Evolutionary conservation across 2,329 filamentous ascomycete genomes (phyloP), one percentile per base, ranked within the genome.

Genomic region (Onygena corvina): DNA sequence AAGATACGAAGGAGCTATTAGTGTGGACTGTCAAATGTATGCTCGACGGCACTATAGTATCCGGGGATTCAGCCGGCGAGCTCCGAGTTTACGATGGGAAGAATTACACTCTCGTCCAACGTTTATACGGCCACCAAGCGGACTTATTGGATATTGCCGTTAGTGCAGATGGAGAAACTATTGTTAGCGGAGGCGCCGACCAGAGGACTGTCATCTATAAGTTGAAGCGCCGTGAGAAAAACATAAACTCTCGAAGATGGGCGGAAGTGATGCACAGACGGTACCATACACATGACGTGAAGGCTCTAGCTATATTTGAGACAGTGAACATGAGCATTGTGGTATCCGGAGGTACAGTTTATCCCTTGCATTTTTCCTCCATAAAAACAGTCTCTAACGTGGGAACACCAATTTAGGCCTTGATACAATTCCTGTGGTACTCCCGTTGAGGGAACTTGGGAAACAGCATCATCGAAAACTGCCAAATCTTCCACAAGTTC

Each of bases 11-110:
- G 66, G 84, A 94, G 56, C 83, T 89, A 50, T 80, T 96, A 46
- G 84, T 94, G 11, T 98, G 92, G 92, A 83, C 86, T 47, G 83
- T 98, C 54, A 94, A 88, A 67, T 87, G 84, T 60, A 74, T 96
- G 27, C 79, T 84, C 7, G 84, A 86, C 60, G 89, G 88, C 46
- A 87, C 92, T 57, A 92, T 98, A 53, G 82, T 96, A 9, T 94
- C 89, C 1, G 92, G 87, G 46, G 92, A 98, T 64, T 96, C 92
- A 2, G 89, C 88, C 3, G 92, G 92, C 27, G 88, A 96, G 63
- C 76, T 98, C 34, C 82, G 86, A 56, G 86, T 96, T 61, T 98
- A 89, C 84, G 87, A 94, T 62, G 86, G 87, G 50, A 89, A 85
- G 68, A 94, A 86, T 48, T 94, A 90, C 64, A 89, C 88, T 3